Base-by-base conservation (phyloP, 2,329 filamentous ascomycete species). In the Fusarium lateritium region DNA sequence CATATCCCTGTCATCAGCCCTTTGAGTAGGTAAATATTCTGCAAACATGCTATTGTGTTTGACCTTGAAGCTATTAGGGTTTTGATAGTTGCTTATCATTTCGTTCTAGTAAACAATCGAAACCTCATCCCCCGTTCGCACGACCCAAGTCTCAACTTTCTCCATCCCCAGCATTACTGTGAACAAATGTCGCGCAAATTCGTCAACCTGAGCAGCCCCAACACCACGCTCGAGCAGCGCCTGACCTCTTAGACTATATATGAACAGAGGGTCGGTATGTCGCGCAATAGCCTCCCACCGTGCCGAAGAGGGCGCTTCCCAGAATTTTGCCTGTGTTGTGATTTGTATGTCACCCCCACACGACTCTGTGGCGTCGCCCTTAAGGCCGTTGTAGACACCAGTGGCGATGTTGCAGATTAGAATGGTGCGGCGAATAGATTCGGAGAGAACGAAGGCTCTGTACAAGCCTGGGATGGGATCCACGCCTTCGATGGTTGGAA, bases 71-170 rank as follows among this genome's bases (percentile, higher is more conserved):
- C 28, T 31, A 5, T 10, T 5, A 13, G 10, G 26, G 10, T 10
- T 31, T 2, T 31, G 2, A 11, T 4, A 13, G 5, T 11, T 10
- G n/a, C 13, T n/a, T 7, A 19, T 24, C 3, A 7, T 0, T 1
- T 6, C 0, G 0, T 6, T 2, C 28, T 54, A 54, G 51, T 54
- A 54, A 0, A 38, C 13, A 14, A 36, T n/a, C 2, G 51, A 21
- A 6, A 54, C 7, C 40, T 54, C 40, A 4, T 54, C 22, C 11
- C 51, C 51, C 0, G 51, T 36, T 2, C 51, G 34, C 3, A 46
- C 21, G 0, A 26, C 40, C 51, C 51, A 54, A 6, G 31, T 47
- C 40, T 54, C 51, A 8, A 54, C 51, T 21, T 47, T 54, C 17
- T 38, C 51, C 0, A 54, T 17, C 1, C 51, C 51, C 40, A 28